Percentiles rank a stretch among this genome's conserved stretches.
phyloP scores from a whole-genome alignment of 805 yeast species.

The Kodamaea lidongshanica region DNA sequence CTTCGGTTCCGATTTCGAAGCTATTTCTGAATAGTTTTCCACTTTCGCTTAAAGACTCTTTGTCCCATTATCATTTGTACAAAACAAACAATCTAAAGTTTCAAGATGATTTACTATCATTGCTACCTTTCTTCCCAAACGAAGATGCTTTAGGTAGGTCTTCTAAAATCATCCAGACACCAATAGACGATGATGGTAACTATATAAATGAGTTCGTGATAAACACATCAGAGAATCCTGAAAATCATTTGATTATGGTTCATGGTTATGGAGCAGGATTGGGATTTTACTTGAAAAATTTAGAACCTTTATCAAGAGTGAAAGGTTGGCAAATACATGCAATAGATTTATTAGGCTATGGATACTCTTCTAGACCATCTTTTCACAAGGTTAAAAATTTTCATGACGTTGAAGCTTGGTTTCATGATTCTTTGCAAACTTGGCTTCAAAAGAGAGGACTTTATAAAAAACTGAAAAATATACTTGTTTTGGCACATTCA shows the following conservation, averaged over 20 bases:
- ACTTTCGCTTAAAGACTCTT: conserved; percentile 44
- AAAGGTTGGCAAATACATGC: conserved; percentile 74
- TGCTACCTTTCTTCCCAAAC: conserved; percentile 43
- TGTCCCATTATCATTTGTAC: conserved; percentile 40
- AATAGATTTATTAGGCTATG: conserved; percentile 85
- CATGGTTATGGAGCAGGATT: conserved; percentile 44
- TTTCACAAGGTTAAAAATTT: conserved; percentile 46
- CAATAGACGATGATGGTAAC: conserved; percentile 24
- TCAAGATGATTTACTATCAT: conserved; percentile 41
- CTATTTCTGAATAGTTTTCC: conserved; percentile 56
- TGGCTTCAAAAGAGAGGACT: conserved; percentile 56
- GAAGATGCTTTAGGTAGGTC: conserved; percentile 23
- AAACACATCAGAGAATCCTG: conserved; percentile 21
- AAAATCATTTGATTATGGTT: conserved; percentile 36
- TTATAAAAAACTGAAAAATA: conserved; percentile 29
- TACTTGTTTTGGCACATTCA: conserved; percentile 75
- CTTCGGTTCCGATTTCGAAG: conserved; percentile 56
- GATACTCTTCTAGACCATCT: conserved; percentile 76
- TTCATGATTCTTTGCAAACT: conserved; percentile 53
- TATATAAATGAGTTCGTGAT: conserved; percentile 39
- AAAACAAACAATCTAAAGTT: conserved; percentile 35
- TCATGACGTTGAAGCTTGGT: conserved; percentile 52
- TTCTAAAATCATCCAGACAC: conserved; percentile 28
- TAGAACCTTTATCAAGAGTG: conserved; percentile 18
- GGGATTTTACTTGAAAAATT: conserved; percentile 39